Evolutionary conservation across 352 stramenopile genomes (phyloP).

Genomic region (Blastocystis sp.): DNA sequence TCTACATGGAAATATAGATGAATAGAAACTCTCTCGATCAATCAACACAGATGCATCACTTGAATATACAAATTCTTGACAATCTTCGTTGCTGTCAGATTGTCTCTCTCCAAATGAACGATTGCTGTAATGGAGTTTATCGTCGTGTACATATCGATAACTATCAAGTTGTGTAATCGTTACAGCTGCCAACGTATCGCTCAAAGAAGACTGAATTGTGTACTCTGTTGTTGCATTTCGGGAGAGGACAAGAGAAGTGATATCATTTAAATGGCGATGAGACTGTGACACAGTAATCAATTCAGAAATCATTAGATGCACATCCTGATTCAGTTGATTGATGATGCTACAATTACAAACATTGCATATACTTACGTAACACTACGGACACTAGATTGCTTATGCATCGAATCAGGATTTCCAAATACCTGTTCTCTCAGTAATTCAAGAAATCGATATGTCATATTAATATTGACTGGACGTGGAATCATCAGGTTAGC

Average conservation of each 20-base stretch:
- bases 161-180: not conserved
- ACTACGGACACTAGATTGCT: not conserved
- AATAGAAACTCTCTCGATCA: not conserved
- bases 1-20: not conserved
- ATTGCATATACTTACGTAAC: not conserved
- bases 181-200: not conserved
- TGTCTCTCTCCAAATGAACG: not conserved
- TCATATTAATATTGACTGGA: not conserved
- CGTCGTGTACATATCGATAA: not conserved
- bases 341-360: not conserved
- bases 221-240: not conserved
- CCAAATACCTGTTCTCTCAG: not conserved
- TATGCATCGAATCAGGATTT: not conserved
- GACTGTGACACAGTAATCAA: not conserved
- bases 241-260: not conserved
- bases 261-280: not conserved
- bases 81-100: not conserved
- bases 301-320: not conserved
- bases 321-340: slow-evolving; percentile 10
- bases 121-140: not conserved
- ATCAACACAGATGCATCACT: not conserved
- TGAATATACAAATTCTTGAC: not conserved
- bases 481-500: not conserved
- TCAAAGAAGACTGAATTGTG: not conserved
- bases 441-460: slow-evolving; percentile 30